A percentile compares a stretch with the other conserved stretches of the same genome.
phyloP scores from a whole-genome alignment of 441 rosid genomes.

The Arabidopsis lyrata region DNA sequence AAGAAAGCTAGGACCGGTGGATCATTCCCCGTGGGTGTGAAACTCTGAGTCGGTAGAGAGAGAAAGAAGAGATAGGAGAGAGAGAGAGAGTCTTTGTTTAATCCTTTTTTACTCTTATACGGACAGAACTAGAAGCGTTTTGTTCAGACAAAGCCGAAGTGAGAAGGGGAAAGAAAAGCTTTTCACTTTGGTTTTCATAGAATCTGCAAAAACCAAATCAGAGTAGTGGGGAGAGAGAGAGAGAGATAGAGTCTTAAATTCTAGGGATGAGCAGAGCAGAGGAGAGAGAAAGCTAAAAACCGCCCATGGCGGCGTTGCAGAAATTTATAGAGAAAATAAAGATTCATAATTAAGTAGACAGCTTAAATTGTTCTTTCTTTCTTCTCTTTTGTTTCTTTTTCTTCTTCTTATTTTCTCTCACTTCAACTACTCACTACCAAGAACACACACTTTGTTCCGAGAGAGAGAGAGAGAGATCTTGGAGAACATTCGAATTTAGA shows the following conservation, averaged over 20 bases:
- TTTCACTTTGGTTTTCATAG: constrained; percentile 48
- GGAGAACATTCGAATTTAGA: not conserved
- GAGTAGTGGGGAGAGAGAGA: constrained; percentile 36
- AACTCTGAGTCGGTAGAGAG: constrained; percentile 26
- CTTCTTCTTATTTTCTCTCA: constrained; percentile 46
- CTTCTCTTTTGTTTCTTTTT: constrained; percentile 20
- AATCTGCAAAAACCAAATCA: constrained; percentile 48
- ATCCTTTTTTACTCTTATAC: constrained; percentile 25
- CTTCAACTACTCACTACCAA: constrained; percentile 46
- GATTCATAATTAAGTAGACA: constrained; percentile 25
- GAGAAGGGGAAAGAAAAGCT: constrained; percentile 35
- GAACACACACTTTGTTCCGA: constrained; percentile 16
- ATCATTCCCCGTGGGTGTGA: constrained; percentile 41
- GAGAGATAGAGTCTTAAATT: constrained; percentile 33
- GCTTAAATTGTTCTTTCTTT: constrained; percentile 31
- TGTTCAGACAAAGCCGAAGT: constrained; percentile 46
- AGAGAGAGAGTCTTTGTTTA: constrained; percentile 42
- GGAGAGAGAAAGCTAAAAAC: constrained; percentile 43
- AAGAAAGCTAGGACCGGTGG: constrained; percentile 38
- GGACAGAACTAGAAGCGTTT: constrained; percentile 45
- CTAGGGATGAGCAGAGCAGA: constrained; percentile 47
- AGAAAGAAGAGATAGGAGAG: constrained; percentile 13
- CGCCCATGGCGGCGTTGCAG: constrained; percentile 62
- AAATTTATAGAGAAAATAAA: constrained; percentile 40
- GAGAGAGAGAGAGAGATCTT: constrained; percentile 36